phyloP scores from a whole-genome alignment of 1,139 yeast genomes.

The Taphrina flavorubra region DNA sequence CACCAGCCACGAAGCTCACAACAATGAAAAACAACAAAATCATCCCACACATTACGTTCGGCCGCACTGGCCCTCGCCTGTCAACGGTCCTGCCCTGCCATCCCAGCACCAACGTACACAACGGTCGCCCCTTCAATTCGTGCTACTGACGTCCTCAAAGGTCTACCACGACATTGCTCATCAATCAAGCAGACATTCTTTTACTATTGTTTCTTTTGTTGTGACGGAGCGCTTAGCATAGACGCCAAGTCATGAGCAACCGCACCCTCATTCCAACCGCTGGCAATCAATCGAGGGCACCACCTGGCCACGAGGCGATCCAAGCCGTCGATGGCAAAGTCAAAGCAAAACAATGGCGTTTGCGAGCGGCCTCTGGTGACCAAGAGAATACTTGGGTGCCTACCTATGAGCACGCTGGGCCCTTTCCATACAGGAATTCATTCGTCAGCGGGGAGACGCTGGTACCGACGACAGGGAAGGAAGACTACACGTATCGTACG shows the following conservation, averaged over 20 bases:
- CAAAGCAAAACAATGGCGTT: conserved; percentile 7
- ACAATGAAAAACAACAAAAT: conserved; percentile 3
- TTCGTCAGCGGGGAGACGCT: conserved; percentile 1
- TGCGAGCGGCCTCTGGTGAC: not conserved
- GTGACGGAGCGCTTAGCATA: not conserved
- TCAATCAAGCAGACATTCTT: no score
- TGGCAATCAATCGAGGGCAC: conserved; percentile 21
- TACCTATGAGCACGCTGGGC: not conserved
- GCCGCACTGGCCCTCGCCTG: not conserved
- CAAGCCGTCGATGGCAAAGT: conserved; percentile 2
- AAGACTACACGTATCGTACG: not conserved
- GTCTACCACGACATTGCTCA: no score
- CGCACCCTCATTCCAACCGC: conserved; percentile 4
- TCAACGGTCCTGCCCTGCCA: not conserved
- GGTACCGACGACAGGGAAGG: not conserved
- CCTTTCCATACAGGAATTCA: conserved; percentile 3
- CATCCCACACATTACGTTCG: not conserved
- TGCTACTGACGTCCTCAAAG: no score
- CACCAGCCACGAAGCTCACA: not conserved
- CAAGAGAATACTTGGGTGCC: conserved; percentile 19
- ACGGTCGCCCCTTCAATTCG: not conserved
- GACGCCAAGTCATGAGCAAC: not conserved
- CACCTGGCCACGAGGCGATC: conserved; percentile 21
- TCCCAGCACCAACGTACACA: not conserved
- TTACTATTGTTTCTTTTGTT: not conserved